Evolutionary conservation across 2,329 filamentous ascomycete species (phyloP).

Genomic region (Fusarium poae): DNA sequence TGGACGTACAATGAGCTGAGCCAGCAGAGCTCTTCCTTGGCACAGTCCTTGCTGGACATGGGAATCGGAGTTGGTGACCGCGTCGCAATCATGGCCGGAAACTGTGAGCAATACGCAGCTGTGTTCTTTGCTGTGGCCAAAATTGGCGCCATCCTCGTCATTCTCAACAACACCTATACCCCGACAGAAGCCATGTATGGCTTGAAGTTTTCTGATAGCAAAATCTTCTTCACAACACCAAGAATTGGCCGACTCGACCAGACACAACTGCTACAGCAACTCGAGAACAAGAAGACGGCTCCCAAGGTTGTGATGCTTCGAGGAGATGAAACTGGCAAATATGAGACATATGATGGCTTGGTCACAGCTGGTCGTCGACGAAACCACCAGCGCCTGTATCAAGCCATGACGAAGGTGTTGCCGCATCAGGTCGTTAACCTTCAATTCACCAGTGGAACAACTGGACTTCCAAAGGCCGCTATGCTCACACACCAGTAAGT

Average conservation of each 20-base stretch:
- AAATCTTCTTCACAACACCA: conserved; percentile 78
- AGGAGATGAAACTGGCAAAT: conserved; percentile 63
- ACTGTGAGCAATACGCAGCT: conserved; percentile 85
- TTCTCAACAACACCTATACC: conserved; percentile 87
- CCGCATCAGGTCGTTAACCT: conserved; percentile 79
- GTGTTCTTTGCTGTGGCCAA: conserved; percentile 80
- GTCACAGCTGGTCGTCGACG: conserved; percentile 64
- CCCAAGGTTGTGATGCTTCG: conserved; percentile 72
- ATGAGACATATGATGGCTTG: conserved; percentile 71
- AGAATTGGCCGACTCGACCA: conserved; percentile 77
- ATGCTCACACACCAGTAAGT: conserved; percentile 78
- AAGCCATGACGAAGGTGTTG: conserved; percentile 67
- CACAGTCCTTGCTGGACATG: conserved; percentile 74
- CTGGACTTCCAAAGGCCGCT: conserved; percentile 78
- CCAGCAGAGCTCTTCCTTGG: conserved; percentile 71
- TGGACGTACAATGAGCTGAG: conserved; percentile 79
- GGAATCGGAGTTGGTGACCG: conserved; percentile 77
- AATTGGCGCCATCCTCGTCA: conserved; percentile 77
- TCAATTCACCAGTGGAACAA: conserved; percentile 82
- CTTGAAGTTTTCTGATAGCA: conserved; percentile 77
- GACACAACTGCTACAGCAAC: conserved; percentile 66
- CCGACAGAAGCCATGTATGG: conserved; percentile 78
- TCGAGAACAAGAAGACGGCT: conserved; percentile 61
- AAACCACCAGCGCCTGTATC: conserved; percentile 64
- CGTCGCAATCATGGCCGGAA: conserved; percentile 80